Percentiles rank a stretch among this genome's conserved stretches.
Conservation (phyloP, 2,329 filamentous ascomycete species). For the Aspergillus spinulosporus region DNA sequence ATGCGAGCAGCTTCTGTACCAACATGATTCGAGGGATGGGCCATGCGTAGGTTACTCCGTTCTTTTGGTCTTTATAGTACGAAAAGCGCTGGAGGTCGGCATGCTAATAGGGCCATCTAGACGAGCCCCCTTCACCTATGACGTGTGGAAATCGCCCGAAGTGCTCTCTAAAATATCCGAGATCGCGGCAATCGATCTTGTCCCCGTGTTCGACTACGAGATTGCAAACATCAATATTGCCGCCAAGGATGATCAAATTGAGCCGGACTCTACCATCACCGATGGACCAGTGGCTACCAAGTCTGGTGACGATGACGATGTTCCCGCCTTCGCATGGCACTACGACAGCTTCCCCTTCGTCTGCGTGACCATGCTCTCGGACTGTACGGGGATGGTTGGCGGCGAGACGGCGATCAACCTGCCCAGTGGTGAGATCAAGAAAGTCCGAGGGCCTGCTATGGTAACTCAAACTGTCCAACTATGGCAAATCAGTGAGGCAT, state of each 20-base stretch:
- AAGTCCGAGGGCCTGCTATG: too few relatives aligned
- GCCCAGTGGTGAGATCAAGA: background rate
- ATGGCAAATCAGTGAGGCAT: too few relatives aligned
- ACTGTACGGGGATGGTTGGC: slow-evolving; percentile 62
- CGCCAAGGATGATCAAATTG: slow-evolving; percentile 51
- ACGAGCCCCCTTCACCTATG: slow-evolving; percentile 65
- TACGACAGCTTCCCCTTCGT: slow-evolving; percentile 30
- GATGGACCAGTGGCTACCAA: slow-evolving; percentile 38
- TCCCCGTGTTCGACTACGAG: slow-evolving; percentile 56
- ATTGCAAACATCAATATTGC: slow-evolving; percentile 59
- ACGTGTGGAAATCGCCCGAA: slow-evolving; percentile 59
- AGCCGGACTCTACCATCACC: slow-evolving; percentile 36
- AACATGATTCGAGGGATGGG: slow-evolving; percentile 55
- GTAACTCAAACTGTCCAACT: too few relatives aligned
- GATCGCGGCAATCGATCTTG: slow-evolving; percentile 57
- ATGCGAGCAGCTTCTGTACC: slow-evolving; percentile 56
- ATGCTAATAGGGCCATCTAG: slow-evolving; percentile 47
- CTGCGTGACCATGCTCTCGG: slow-evolving; percentile 65
- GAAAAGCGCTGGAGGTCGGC: slow-evolving; percentile 53
- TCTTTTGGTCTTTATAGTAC: too few relatives aligned
- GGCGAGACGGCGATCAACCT: slow-evolving; percentile 61
- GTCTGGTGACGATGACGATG: slow-evolving; percentile 45
- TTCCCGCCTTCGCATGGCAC: slow-evolving; percentile 45
- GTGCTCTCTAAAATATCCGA: slow-evolving; percentile 52
- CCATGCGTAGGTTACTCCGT: slow-evolving; percentile 48